Base-by-base conservation (phyloP, 2,329 filamentous ascomycete genomes). In the Fusarium scirpi region DNA sequence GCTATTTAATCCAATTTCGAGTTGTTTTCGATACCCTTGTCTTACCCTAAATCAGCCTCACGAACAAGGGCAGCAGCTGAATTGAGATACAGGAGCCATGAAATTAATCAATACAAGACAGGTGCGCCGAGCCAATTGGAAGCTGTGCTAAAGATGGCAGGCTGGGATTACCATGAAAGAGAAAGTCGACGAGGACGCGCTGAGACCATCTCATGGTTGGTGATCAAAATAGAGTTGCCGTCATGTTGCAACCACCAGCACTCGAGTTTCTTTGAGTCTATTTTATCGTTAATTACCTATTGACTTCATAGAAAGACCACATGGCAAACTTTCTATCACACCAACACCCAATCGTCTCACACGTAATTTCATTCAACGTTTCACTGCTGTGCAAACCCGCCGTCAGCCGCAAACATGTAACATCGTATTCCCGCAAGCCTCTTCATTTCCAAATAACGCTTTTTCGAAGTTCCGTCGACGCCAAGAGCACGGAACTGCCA, bases 341-440 rank as follows among this genome's bases (percentile, higher is more conserved):
- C 8, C 25, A 40, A 16, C 18, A 38, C 9, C 62, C 47, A 62
- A 62, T 66, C 20, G 29, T 52, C 27, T 65, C 30, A 53, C 25
- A 51, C 13, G 22, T 53, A 27, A 22, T 53, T 24, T 54, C 4
- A 54, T 44, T 8, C 34, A 45, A 54, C 43, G 38, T 55, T 60
- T 38, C 63, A 52, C 45, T 32, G 22, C 34, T 24, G 16, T 30
- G 30, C n/a, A 10, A 15, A 47, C 45, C 18, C 11, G 16, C 6
- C 24, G 24, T 47, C 27, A 51, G 34, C 29, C 32, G 41, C 22
- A 25, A 52, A 61, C 40, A 20, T n/a, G 48, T 16, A 22, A 44
- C 32, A 11, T 46, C 62, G 62, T 61, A 55, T 60, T 34, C 16
- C 18, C 24, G 10, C 43, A 61, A 55, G 55, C 62, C 47, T 66